Base-by-base conservation (phyloP, 495 filamentous ascomycete genomes). In the Penicillium bialowiezense region DNA sequence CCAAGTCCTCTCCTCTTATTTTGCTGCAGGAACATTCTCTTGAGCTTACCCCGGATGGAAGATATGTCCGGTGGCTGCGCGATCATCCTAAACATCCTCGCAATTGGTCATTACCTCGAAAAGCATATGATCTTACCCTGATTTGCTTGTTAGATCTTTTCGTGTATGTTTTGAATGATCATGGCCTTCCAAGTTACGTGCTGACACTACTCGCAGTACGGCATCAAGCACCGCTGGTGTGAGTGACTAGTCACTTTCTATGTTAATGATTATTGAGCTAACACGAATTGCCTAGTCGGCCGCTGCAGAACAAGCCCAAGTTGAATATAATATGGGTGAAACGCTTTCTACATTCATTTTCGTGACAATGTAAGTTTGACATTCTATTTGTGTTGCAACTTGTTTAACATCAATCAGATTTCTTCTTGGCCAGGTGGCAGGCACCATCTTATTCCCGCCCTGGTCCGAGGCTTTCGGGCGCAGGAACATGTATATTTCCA, bases 381-480 rank as follows among this genome's bases (percentile, higher is more conserved):
- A 9, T 19, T n/a, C n/a, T n/a, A n/a, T n/a, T n/a, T n/a, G n/a
- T n/a, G n/a, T n/a, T n/a, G n/a, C n/a, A n/a, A n/a, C 12, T 36
- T 39, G 17, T 20, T 31, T 54, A 8, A 54, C 12, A 3, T 24
- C 5, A 10, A 3, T 10, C 33, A 79, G 73, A 40, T 79, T 77
- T 45, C 62, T 75, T 24, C 56, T 80, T 7, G 77, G 74, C 2
- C 78, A 81, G 59, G 73, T 63, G 13, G 19, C 76, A 36, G 77
- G 74, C 23, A 75, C 69, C 13, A 62, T 82, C 21, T 40, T 80
- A 15, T 71, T 79, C 34, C 76, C 77, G 21, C 74, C 78, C 20
- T 74, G 72, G 48, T 75, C 76, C 0, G 78, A 82, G 55, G 59
- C 67, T 0, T 78, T 80, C 51, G 78, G 78, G 3, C 74, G 76